Conservation (phyloP, 1,284 basidiomycete genomes). For the Pterulicium gracile region DNA sequence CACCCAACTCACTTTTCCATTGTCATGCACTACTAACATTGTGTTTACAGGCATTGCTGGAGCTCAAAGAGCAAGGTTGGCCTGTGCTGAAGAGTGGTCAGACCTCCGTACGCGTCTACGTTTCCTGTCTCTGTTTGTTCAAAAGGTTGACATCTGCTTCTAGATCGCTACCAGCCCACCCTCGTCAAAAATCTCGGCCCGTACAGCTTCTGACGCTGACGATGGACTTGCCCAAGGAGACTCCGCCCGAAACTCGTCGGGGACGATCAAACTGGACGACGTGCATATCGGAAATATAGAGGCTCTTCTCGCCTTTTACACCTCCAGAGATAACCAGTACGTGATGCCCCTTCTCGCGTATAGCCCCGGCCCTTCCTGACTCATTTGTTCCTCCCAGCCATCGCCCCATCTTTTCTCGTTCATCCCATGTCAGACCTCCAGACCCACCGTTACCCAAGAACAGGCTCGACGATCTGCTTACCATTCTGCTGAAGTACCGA, state of each 20-base stretch:
- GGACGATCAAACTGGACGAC: not conserved
- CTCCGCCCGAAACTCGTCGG: not conserved
- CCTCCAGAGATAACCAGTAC: not conserved
- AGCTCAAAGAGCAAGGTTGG: not conserved
- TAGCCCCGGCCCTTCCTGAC: not conserved
- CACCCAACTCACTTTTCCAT: too few relatives aligned
- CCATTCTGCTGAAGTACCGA: not conserved
- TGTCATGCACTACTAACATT: too few relatives aligned
- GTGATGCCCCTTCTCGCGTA: not conserved
- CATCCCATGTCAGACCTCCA: too few relatives aligned
- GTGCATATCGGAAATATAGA: not conserved
- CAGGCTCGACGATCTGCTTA: not conserved
- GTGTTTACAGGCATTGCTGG: not conserved
- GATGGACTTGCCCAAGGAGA: too few relatives aligned
- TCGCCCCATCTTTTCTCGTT: not conserved
- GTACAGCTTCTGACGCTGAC: too few relatives aligned
- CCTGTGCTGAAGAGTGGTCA: not conserved
- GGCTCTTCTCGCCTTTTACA: not conserved
- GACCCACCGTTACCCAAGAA: not conserved
- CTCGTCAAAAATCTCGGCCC: too few relatives aligned
- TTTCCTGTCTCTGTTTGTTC: not conserved
- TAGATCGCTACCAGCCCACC: not conserved
- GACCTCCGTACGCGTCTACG: not conserved
- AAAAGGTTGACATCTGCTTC: not conserved
- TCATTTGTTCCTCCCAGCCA: not conserved